A percentile compares a stretch with the other conserved stretches of the same genome.
Evolutionary conservation across 345 rosid genomes (phyloP).

Genomic region (Populus euphratica): DNA sequence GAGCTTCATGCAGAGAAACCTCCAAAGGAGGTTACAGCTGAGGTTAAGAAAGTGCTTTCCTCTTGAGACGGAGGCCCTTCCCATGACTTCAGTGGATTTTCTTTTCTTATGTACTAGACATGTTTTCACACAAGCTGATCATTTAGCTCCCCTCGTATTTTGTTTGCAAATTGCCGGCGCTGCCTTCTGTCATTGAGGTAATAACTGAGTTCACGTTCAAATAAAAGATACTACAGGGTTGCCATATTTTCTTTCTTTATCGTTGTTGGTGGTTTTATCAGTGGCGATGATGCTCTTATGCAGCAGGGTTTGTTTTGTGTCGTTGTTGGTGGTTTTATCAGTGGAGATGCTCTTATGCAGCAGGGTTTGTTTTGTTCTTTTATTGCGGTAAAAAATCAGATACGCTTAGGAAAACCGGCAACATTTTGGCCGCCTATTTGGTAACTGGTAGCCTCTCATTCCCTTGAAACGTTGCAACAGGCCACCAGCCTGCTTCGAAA

Average conservation of each 20-base stretch:
- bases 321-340: not conserved
- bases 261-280: not conserved
- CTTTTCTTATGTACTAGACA: conserved; percentile 9
- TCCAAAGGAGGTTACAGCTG: conserved; percentile 64
- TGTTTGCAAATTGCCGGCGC: conserved; percentile 16
- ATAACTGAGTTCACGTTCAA: conserved; percentile 10
- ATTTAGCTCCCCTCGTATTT: not conserved
- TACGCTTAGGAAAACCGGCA: not conserved
- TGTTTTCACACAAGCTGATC: not conserved
- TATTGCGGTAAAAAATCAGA: not conserved
- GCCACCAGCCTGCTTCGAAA: not conserved
- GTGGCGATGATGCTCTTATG: not conserved
- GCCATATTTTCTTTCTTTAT: not conserved
- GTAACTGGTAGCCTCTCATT: not conserved
- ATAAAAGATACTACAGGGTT: conserved; percentile 9
- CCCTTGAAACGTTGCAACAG: not conserved
- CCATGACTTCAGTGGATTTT: not conserved
- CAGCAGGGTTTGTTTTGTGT: not conserved
- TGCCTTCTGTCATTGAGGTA: conserved; percentile 6
- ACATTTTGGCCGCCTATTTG: not conserved
- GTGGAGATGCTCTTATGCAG: not conserved
- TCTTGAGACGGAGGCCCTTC: not conserved
- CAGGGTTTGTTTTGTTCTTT: not conserved
- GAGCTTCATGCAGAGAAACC: conserved; percentile 81
- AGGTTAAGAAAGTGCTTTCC: conserved; percentile 71